Evolutionary conservation across 345 rosid genomes (phyloP).

Genomic region (Trapa incisa): DNA sequence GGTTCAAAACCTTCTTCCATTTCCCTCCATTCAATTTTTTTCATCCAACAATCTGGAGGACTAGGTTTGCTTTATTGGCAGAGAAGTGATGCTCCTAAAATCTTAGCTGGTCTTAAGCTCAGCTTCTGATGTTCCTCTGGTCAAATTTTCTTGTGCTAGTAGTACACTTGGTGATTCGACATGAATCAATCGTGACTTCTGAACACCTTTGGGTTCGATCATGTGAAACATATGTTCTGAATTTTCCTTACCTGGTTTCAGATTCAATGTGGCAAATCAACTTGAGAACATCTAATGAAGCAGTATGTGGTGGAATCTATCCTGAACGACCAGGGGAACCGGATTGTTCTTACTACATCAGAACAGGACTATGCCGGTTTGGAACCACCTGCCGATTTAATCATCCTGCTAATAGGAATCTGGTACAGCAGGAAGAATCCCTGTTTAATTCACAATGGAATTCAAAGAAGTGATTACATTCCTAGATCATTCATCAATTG

Average conservation of each 20-base stretch:
- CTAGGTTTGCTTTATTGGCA: background rate
- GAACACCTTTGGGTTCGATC: background rate
- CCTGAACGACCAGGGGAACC: constrained; percentile 94
- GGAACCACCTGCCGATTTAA: constrained; percentile 55
- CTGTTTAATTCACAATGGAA: background rate
- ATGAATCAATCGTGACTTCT: background rate
- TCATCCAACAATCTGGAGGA: background rate
- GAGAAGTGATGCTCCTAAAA: background rate
- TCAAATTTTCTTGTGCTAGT: background rate
- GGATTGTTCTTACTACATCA: constrained; percentile 88
- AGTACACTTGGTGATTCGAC: background rate
- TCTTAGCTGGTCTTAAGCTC: background rate
- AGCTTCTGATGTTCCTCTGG: too few relatives aligned
- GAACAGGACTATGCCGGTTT: constrained; percentile 98
- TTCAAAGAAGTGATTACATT: background rate
- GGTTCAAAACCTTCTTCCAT: background rate
- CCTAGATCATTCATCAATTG: background rate
- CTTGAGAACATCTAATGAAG: constrained; percentile 46
- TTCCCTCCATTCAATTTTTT: too few relatives aligned
- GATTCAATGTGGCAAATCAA: constrained; percentile 89
- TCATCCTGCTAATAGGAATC: constrained; percentile 80
- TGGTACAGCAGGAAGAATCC: constrained; percentile 38
- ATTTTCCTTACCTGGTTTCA: constrained; percentile 18
- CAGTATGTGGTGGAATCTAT: constrained; percentile 56
- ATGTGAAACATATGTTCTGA: constrained; percentile 14